A percentile compares a stretch with the other conserved stretches of the same genome.
Conservation (phyloP, 139 green algal genomes). For the Chlamydomonas applanata region DNA sequence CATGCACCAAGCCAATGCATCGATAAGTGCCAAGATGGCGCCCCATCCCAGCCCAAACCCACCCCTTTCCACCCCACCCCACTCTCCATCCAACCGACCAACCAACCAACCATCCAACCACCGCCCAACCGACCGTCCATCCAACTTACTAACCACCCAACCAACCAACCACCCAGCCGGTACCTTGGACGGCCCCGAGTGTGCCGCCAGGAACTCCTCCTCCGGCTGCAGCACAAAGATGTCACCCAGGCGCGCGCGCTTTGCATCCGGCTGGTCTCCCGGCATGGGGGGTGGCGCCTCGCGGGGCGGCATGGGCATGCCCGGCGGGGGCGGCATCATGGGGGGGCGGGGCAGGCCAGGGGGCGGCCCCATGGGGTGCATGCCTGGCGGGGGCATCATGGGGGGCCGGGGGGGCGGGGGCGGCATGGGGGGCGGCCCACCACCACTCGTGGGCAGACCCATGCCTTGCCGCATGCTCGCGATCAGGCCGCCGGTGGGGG, state of each 20-base stretch:
- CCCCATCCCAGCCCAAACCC: no score
- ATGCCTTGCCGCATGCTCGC: background rate
- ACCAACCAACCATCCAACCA: no score
- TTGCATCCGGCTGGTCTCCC: slow-evolving; percentile 53
- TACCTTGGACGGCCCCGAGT: slow-evolving; percentile 28
- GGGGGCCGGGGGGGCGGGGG: background rate
- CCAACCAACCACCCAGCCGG: no score
- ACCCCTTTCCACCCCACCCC: no score
- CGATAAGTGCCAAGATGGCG: no score
- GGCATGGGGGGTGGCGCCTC: slow-evolving; percentile 40
- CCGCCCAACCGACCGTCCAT: no score
- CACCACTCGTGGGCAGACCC: background rate
- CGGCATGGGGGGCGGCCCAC: background rate
- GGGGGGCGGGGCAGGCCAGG: slow-evolving; percentile 6
- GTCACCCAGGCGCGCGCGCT: slow-evolving; percentile 43
- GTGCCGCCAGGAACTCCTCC: slow-evolving; percentile 72
- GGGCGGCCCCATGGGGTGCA: slow-evolving; percentile 9
- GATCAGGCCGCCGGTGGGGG: background rate
- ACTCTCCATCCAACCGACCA: no score
- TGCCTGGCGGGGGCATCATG: slow-evolving; percentile 13
- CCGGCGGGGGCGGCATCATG: slow-evolving; percentile 23
- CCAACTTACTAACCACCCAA: no score
- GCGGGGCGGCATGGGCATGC: slow-evolving; percentile 20
- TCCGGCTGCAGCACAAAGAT: slow-evolving; percentile 73
- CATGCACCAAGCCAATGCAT: no score